Conservation (phyloP, 2,329 filamentous ascomycete genomes). For the Microsporum ferrugineum region DNA sequence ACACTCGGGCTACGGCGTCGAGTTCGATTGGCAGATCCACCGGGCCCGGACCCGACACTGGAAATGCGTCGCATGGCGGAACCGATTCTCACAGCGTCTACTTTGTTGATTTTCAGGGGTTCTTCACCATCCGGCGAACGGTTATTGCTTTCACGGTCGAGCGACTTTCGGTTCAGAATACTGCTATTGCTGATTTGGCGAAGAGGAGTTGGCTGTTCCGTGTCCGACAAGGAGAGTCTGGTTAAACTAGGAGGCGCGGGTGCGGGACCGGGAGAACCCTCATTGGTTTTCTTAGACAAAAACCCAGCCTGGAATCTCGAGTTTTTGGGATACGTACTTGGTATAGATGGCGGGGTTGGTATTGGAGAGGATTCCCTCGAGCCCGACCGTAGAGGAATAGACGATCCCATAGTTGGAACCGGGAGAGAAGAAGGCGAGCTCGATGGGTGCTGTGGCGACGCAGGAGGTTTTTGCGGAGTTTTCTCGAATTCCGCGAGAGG, state of each 20-base stretch:
- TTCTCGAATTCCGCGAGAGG: constrained; percentile 82
- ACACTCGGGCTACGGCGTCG: constrained; percentile 45
- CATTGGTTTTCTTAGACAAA: constrained; percentile 54
- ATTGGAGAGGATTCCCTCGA: constrained; percentile 45
- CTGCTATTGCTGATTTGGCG: constrained; percentile 42
- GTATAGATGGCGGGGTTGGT: constrained; percentile 42
- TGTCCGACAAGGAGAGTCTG: constrained; percentile 50
- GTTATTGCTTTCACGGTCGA: constrained; percentile 27
- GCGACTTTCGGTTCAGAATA: constrained; percentile 38
- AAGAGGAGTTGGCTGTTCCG: constrained; percentile 42
- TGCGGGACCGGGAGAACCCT: constrained; percentile 49
- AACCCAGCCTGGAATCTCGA: constrained; percentile 84
- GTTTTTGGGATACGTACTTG: constrained; percentile 53
- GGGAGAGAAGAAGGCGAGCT: constrained; percentile 27
- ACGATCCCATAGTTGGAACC: constrained; percentile 39
- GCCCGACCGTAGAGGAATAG: constrained; percentile 35
- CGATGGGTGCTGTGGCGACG: constrained; percentile 45
- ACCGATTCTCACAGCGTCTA: constrained; percentile 44
- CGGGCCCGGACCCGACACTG: constrained; percentile 30
- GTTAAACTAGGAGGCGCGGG: constrained; percentile 46
- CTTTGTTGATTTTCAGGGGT: constrained; percentile 36
- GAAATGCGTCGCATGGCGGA: constrained; percentile 46
- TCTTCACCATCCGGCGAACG: constrained; percentile 26
- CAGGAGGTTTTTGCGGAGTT: constrained; percentile 62
- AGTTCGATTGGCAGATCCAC: constrained; percentile 30